phyloP scores from a whole-genome alignment of 2,329 filamentous ascomycete species.

The Claviceps digitariae region DNA sequence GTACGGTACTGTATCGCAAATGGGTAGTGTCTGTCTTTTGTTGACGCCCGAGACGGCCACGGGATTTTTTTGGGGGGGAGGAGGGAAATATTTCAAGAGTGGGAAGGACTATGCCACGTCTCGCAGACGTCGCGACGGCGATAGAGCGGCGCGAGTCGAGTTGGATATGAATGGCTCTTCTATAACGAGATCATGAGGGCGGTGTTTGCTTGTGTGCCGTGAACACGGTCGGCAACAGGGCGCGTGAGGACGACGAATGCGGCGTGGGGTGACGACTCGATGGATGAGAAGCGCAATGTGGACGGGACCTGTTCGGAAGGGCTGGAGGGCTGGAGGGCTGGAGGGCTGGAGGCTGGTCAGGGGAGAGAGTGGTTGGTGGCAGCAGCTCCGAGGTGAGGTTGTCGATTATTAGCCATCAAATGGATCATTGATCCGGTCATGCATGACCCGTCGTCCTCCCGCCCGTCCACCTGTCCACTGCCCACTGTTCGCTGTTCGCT shows the following conservation, averaged over 20 bases:
- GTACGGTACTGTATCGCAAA: neutral
- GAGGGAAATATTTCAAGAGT: neutral
- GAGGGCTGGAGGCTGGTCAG: too few species aligned
- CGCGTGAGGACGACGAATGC: neutral
- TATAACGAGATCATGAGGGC: slow-evolving; percentile 23
- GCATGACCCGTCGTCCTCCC: too few species aligned
- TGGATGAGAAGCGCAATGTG: neutral
- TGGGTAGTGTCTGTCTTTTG: neutral
- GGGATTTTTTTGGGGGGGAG: too few species aligned
- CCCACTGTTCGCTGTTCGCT: too few species aligned
- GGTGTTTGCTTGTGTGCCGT: slow-evolving; percentile 1
- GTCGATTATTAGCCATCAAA: neutral
- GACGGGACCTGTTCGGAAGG: neutral
- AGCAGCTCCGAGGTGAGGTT: neutral
- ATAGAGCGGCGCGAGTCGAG: slow-evolving; percentile 3
- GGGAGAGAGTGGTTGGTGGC: too few species aligned
- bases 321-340: too few species aligned
- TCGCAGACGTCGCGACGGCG: slow-evolving; percentile 5
- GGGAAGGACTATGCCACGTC: neutral
- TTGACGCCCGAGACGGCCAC: neutral
- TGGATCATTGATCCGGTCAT: too few species aligned
- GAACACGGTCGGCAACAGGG: neutral
- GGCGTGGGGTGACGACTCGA: slow-evolving; percentile 1
- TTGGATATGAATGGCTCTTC: slow-evolving; percentile 12
- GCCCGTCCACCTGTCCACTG: too few species aligned